phyloP scores from a whole-genome alignment of 108 stramenopile species.

The Stephanodiscus triporus region DNA sequence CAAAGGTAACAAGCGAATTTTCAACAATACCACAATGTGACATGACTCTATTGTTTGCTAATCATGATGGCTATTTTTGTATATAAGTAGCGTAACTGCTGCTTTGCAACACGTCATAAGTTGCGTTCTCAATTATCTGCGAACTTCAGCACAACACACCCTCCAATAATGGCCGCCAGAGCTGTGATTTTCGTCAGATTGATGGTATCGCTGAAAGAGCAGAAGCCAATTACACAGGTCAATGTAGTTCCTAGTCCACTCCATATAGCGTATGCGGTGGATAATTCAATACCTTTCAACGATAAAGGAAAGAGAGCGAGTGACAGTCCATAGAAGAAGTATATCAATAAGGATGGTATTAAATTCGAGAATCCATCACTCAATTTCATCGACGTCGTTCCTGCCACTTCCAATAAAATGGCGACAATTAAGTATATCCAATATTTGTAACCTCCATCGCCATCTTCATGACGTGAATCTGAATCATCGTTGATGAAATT shows the following conservation, averaged over 20 bases:
- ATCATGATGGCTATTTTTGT: too few species aligned
- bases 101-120: too few species aligned
- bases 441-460: slow-evolving; percentile 1
- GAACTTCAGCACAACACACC: slow-evolving; percentile 32
- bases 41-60: too few species aligned
- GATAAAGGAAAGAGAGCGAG: slow-evolving; percentile 30
- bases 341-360: slow-evolving; percentile 27
- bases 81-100: too few species aligned
- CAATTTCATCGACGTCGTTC: slow-evolving; percentile 38
- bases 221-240: slow-evolving; percentile 23
- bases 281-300: slow-evolving; percentile 26
- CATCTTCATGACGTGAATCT: neutral
- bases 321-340: slow-evolving; percentile 27
- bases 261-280: slow-evolving; percentile 39
- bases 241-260: slow-evolving; percentile 32
- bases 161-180: slow-evolving; percentile 16
- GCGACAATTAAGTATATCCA: slow-evolving; percentile 27
- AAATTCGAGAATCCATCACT: slow-evolving; percentile 30
- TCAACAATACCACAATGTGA: too few species aligned
- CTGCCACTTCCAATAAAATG: slow-evolving; percentile 32
- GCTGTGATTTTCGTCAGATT: slow-evolving; percentile 26
- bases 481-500: neutral
- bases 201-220: slow-evolving; percentile 30
- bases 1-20: too few species aligned
- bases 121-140: slow-evolving; percentile 13